Evolutionary conservation across 352 stramenopile species (phyloP), one percentile per base, ranked within the genome.

Genomic region (Thraustochytrium sp.): DNA sequence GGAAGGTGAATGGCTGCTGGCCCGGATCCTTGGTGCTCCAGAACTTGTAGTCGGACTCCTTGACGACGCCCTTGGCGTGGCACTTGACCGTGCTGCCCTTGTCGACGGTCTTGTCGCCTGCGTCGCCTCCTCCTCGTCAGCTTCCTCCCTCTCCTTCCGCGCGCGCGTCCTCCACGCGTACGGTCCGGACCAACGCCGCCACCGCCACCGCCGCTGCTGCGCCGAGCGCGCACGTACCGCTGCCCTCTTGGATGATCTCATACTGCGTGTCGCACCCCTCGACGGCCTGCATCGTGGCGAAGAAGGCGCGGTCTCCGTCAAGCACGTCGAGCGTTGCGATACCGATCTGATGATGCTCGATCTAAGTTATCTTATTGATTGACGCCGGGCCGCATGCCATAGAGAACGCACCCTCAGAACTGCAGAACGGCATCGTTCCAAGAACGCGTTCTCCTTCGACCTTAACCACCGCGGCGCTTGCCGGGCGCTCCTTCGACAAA

Each of bases 21-120:
- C 94, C 95, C 9, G 93, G 91, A 89, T 98, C 95, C 87, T 97
- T 97, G 8, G 93, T 98, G 86, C 89, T 96, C 94, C 95, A 98
- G 89, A 98, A 98, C 86, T 97, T 97, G 82, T 91, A 68, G 21
- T 78, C 74, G 37, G 36, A 44, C 68, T 80, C 82, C 48, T 85
- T 83, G 0, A 64, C 62, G 40, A 87, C 82, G 54, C 91, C 91
- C 55, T 91, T 94, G 88, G 89, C 93, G 85, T 95, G 90, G 54
- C 94, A 90, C 38, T 90, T 94, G 49, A 94, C 91, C 1, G 84
- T 92, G 51, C 86, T 85, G 73, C 90, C 91, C 51, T 89, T 91
- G 29, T 87, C 76, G 34, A 91, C 90, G 59, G 65, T 90, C 61
- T 13, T 31, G 29, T 87, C 76, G 55, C 91, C 91, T 77, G 88